These are phyloP conservation scores for Cucumis melo DNA, from an alignment of 306 rosid species.

Conservation along the genomic window DNA sequence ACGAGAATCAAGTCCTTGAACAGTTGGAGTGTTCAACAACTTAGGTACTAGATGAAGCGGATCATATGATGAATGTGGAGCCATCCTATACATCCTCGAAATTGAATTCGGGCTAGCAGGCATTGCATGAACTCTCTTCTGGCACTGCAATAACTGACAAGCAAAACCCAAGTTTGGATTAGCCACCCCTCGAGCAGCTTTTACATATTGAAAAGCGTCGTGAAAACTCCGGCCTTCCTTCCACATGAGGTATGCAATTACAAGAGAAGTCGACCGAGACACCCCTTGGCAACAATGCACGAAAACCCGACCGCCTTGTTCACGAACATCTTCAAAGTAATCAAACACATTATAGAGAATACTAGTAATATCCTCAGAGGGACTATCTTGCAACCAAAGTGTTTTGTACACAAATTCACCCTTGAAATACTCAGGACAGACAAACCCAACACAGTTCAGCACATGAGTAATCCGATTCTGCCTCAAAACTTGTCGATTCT, in stretches of 20 bases:
- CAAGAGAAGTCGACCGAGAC: conserved; percentile 74
- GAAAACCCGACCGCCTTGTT: conserved; percentile 70
- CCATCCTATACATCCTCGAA: conserved; percentile 78
- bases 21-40: conserved; percentile 35
- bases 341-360: conserved; percentile 87
- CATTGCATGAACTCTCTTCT: conserved; percentile 74
- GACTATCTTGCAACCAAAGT: conserved; percentile 83
- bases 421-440: conserved; percentile 87
- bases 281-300: conserved; percentile 95
- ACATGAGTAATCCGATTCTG: conserved; percentile 74
- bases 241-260: conserved; percentile 97
- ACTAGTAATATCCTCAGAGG: conserved; percentile 80
- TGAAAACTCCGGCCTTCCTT: conserved; percentile 78
- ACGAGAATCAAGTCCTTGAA: conserved; percentile 73
- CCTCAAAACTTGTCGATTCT: conserved; percentile 62
- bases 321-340: conserved; percentile 85
- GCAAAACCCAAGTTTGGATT: conserved; percentile 93
- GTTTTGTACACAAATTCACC: conserved; percentile 76
- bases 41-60: conserved; percentile 94
- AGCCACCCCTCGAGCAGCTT: conserved; percentile 83
- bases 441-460: conserved; percentile 88
- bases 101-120: conserved; percentile 74
- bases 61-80: conserved; percentile 85
- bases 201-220: conserved; percentile 81
- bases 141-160: conserved; percentile 82